Base-by-base conservation (phyloP, 164 flowering plant genomes). In the Echeveria elegans region DNA sequence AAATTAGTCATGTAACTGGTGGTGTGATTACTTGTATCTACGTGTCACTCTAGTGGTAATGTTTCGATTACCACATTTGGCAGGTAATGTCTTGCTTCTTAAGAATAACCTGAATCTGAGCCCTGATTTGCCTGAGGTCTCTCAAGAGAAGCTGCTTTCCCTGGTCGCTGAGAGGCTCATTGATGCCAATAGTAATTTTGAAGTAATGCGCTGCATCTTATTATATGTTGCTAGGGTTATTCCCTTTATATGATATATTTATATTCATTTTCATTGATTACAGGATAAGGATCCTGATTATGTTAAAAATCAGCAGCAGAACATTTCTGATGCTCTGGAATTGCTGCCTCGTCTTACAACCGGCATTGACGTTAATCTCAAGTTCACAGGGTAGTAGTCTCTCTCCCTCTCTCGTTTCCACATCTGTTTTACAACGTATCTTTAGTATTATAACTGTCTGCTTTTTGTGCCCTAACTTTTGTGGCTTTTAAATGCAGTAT, bases 361-460 rank as follows among this genome's bases (percentile, higher is more conserved):
- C 16, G 99, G 99, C 53, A 90, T 92, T 74, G 99, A 95, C 73
- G 97, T 95, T 10, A 95, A 95, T 76, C 75, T 87, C 65, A 88
- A 87, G 71, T 92, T 89, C 74, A 79, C 79, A 66, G 88, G 91
- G 99, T 94, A 66, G 31, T 48, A 26, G 19, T 11, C 18, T 59
- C 24, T 48, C 19, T 37, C n/a, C 47, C 21, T 50, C 8, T 64
- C 18, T 67, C 15, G 37, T 26, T 15, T 11, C 3, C 47, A 43
- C 2, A 4, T 68, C 38, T 34, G 23, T 41, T 60, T n/a, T 50
- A 24, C 43, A 21, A 34, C 32, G 41, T 31, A 36, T 63, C 26
- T 63, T 18, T 21, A 36, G 11, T 5, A 1, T 24, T 40, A 12
- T 21, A 12, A n/a, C 45, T 63, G 45, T 10, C 8, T 8, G 10